A percentile compares a stretch with the other conserved stretches of the same genome.
phyloP scores from a whole-genome alignment of 2,329 filamentous ascomycete species.

The Xylaria sp. region DNA sequence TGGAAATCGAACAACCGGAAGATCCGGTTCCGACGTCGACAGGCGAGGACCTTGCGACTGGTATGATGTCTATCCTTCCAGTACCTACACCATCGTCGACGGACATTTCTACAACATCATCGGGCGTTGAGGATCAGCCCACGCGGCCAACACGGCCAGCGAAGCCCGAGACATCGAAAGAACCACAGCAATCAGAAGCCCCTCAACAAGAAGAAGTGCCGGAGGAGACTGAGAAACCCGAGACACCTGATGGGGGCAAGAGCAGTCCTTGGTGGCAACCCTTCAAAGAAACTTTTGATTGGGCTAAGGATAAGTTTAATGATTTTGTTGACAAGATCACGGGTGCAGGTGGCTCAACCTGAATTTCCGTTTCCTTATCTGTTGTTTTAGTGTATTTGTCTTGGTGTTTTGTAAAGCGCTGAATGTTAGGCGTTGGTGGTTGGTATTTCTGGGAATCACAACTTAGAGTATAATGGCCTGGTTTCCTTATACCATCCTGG shows the following conservation, averaged over 20 bases:
- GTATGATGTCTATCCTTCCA: conserved; percentile 40
- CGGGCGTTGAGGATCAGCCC: conserved; percentile 20
- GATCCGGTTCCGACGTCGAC: conserved; percentile 42
- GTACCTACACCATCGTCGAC: conserved; percentile 29
- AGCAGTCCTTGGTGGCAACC: conserved; percentile 41
- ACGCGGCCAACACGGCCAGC: conserved; percentile 22
- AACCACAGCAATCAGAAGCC: conserved; percentile 7
- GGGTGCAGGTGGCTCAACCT: conserved; percentile 25
- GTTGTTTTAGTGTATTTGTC: conserved; percentile 8
- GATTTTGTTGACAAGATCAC: conserved; percentile 41
- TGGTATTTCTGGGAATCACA: conserved; percentile 5
- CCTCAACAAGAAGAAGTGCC: conserved; percentile 28
- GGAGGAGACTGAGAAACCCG: conserved; percentile 26
- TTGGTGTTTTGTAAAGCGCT: not conserved
- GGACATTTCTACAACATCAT: conserved; percentile 22
- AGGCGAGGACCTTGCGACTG: conserved; percentile 26
- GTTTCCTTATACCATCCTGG: not conserved
- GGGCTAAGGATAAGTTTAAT: conserved; percentile 45
- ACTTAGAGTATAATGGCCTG: not conserved
- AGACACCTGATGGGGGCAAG: conserved; percentile 21
- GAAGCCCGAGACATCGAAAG: conserved; percentile 17
- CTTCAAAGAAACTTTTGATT: conserved; percentile 38
- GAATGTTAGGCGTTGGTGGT: conserved; percentile 22
- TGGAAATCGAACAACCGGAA: conserved; percentile 42
- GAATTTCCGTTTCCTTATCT: conserved; percentile 1